Base-by-base conservation (phyloP, 2,329 filamentous ascomycete genomes). In the Niveomyces coronatus region DNA sequence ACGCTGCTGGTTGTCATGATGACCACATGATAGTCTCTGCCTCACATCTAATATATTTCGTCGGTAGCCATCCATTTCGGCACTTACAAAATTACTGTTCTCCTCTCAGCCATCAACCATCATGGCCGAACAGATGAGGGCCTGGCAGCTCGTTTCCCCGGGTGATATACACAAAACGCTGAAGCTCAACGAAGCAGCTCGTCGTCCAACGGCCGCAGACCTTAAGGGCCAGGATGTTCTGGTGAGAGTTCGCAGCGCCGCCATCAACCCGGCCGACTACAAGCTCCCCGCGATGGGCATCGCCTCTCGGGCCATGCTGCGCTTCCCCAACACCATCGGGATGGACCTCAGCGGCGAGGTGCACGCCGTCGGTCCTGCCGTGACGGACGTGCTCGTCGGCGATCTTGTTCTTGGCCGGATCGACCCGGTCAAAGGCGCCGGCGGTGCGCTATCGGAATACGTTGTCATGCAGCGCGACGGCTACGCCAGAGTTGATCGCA, bases 321-420 rank as follows among this genome's bases (percentile, higher is more conserved):
- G 45, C 7, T 58, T 51, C 41, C 69, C 71, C 16, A 61, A 61
- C 14, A 65, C 57, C 2, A 65, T 65, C 0, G 64, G 65, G 14
- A 60, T 66, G 47, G 74, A 78, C 48, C 69, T 71, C 45, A 59
- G 61, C 45, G 74, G 74, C 17, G 58, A 50, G 14, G 64, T 76
- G 4, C 60, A 64, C 22, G 51, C 51, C 5, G 45, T 53, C 9
- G 58, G 49, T 13, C 24, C 50, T 1, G 47, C 44, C 9, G 48
- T 52, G 3, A 41, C 44, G 0, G 54, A 57, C 23, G 53, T 63
- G 24, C 49, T 54, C 3, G 44, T 57, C 0, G 67, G 66, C 9
- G 63, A 67, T 33, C 41, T 58, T 2, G 65, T 74, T 2, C 60
- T 68, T 34, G 70, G 65, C 5, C 53, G 57, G 6, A 24, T 56